Evolutionary conservation across 257 asterid genomes (phyloP), one percentile per base, ranked within the genome.

Genomic region (Plectranthus barbatus): DNA sequence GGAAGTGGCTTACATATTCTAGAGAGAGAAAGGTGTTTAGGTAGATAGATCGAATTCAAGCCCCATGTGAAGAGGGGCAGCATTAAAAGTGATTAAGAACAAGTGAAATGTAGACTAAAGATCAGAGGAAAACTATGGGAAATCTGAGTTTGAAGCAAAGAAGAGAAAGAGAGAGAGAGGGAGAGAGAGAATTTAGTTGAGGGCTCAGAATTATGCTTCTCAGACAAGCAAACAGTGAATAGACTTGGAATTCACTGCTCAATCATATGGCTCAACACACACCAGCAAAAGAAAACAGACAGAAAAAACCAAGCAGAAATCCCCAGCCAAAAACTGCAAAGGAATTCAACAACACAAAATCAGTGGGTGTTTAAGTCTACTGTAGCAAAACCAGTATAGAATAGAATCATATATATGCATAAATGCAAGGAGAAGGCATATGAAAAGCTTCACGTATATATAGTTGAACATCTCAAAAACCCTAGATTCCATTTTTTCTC

Each of bases 191-290:
- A 34, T n/a, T n/a, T n/a, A n/a, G n/a, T n/a, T n/a, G n/a, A 17
- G 36, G 39, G 20, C 62, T 34, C 1, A 42, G 53, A 67, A 31
- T 56, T 71, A 73, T 45, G 73, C 72, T 76, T 71, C 67, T 63
- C 19, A 39, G 74, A 42, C 73, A 79, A 71, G 80, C 66, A 76
- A 62, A 68, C 82, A 75, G 74, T 66, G 46, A 62, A 42, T 2
- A 49, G 56, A 67, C 77, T n/a, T 26, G 61, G 54, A 45, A 62
- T 54, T 18, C 74, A 69, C 80, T 76, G 77, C 71, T 70, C 24
- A 68, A 59, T 66, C 75, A 71, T 67, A 61, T 57, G 56, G 9
- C 36, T 33, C 42, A 67, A 58, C 60, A 56, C 44, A 68, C 56
- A 39, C 63, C 40, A 42, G 39, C 63, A 45, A 42, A 20, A 4